Base-by-base conservation (phyloP, 306 rosid genomes). In the Rosa rugosa region DNA sequence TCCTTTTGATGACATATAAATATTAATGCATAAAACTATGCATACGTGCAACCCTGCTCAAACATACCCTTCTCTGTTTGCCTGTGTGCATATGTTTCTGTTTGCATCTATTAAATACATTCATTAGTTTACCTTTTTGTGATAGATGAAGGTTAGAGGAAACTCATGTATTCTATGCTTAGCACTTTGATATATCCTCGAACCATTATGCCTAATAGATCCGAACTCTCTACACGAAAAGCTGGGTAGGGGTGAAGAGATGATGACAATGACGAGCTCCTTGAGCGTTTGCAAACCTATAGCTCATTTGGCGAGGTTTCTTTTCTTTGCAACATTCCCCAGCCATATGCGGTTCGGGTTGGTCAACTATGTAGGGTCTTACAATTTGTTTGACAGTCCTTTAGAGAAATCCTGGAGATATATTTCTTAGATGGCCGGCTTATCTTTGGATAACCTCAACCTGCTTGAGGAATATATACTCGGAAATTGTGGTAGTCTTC, bases 221-320 rank as follows among this genome's bases (percentile, higher is more conserved):
- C 49, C 77, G 46, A 75, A 34, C 77, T 80, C 13, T 65, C 51
- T 54, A 40, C 78, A 90, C 86, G 85, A 51, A 75, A 90, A 84
- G 85, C 71, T 79, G 45, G 83, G 79, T 38, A 79, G 36, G 50
- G 34, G 63, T 22, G 90, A 84, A 69, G 89, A 79, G 89, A 79
- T 57, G 85, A 78, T 79, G 85, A 79, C 49, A 69, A 64, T 40
- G 87, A 82, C 51, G 83, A 84, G 79, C 31, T 40, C 3, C 54
- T 69, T 23, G 81, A 17, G 60, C 69, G 4, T 34, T 84, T 90
- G 60, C 83, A 75, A 42, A 77, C 74, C 8, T 64, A 80, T 67
- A 75, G 85, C 84, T 84, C 80, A 41, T 84, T 89, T 69, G 93
- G 91, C 34, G 91, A 91, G 76, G 76, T 91, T 79, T 91, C 96